Conservation (phyloP, 768 basidiomycete genomes). For the Pleurotus tuoliensis region DNA sequence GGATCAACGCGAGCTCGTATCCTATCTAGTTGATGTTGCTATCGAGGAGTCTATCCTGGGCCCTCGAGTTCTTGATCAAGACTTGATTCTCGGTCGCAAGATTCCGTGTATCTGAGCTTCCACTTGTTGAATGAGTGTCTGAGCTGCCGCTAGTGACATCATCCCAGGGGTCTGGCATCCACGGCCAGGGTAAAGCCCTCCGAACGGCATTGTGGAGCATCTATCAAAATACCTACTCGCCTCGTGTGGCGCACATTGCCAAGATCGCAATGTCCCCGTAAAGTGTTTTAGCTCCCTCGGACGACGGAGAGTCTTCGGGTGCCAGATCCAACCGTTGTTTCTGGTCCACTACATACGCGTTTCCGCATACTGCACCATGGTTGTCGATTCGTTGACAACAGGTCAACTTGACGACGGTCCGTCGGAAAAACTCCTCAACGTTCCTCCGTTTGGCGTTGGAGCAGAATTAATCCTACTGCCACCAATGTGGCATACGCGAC, state of each 20-base stretch:
- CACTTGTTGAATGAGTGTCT: not conserved
- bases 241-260: not conserved
- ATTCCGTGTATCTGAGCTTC: not conserved
- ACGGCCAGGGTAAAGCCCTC: not conserved
- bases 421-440: not conserved
- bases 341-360: not conserved
- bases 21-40: not conserved
- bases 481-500: not conserved
- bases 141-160: not conserved
- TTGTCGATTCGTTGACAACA: not conserved
- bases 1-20: not conserved
- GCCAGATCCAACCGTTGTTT: not conserved
- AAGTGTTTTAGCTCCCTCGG: not conserved
- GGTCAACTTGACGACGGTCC: not conserved
- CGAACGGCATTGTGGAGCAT: not conserved
- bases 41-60: not conserved
- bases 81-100: not conserved
- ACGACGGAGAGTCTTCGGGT: not conserved
- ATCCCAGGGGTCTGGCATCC: not conserved
- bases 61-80: not conserved
- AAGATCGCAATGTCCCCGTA: not conserved
- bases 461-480: not conserved
- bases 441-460: not conserved
- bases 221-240: constrained; percentile 1
- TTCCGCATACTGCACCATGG: not conserved